Percentiles rank a stretch among this genome's conserved stretches.
These are phyloP conservation scores for Agapanthus africanus DNA, from an alignment of 106 monocot genomes.

Conservation along the genomic window DNA sequence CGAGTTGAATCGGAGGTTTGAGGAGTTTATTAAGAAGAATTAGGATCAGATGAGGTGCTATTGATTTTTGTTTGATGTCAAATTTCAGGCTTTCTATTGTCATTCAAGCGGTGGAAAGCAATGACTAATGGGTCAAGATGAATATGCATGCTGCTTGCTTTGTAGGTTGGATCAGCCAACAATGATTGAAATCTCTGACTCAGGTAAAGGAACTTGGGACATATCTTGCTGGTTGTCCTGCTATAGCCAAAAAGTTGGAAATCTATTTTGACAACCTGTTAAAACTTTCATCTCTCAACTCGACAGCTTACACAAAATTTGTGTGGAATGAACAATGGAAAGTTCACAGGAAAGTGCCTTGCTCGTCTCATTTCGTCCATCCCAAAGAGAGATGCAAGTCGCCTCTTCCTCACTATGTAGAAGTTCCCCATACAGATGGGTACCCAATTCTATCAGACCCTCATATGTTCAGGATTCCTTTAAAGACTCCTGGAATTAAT, in stretches of 20 bases:
- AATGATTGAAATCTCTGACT: too few relatives aligned
- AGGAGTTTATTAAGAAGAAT: constrained; percentile 68
- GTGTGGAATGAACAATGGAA: constrained; percentile 74
- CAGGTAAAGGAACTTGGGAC: constrained; percentile 96
- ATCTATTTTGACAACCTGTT: constrained; percentile 72
- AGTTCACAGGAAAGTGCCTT: constrained; percentile 71
- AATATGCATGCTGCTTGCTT: too few relatives aligned
- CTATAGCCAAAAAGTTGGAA: constrained; percentile 55
- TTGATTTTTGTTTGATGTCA: not conserved
- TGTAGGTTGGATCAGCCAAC: too few relatives aligned
- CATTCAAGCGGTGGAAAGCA: not conserved
- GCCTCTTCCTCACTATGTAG: constrained; percentile 56
- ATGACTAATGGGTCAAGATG: too few relatives aligned
- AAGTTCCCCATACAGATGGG: too few relatives aligned
- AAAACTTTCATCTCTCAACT: constrained; percentile 69
- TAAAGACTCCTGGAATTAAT: constrained; percentile 61
- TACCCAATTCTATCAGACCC: constrained; percentile 69
- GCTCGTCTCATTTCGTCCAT: constrained; percentile 87
- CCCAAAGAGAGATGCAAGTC: constrained; percentile 85
- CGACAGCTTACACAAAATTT: constrained; percentile 48
- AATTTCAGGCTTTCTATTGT: constrained; percentile 4
- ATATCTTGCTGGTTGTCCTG: constrained; percentile 64
- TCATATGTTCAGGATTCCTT: constrained; percentile 42
- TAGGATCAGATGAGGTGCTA: constrained; percentile 40
- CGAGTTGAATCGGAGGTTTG: too few relatives aligned